Conservation (phyloP, 2,329 filamentous ascomycete species). For the Tolypocladium ophioglossoides region DNA sequence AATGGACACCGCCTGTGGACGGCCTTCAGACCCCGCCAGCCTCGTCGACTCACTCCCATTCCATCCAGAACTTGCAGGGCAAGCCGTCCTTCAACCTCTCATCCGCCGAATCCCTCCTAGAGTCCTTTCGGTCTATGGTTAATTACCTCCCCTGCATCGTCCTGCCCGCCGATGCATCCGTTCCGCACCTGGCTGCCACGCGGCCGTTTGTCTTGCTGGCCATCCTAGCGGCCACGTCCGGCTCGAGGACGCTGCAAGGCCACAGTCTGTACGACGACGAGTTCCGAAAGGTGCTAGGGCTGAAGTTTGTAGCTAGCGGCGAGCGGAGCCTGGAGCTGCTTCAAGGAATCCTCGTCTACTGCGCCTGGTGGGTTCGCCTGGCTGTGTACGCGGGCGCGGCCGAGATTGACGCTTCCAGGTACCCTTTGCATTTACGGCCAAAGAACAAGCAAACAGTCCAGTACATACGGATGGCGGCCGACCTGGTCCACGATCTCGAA, state of each 20-base stretch:
- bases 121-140: slow-evolving; percentile 32
- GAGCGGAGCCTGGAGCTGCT: slow-evolving; percentile 47
- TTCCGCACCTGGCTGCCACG: slow-evolving; percentile 30
- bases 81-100: slow-evolving; percentile 45
- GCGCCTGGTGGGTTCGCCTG: slow-evolving; percentile 35
- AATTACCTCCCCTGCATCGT: slow-evolving; percentile 32
- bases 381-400: not conserved
- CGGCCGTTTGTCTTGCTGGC: slow-evolving; percentile 44
- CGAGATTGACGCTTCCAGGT: slow-evolving; percentile 24
- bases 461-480: slow-evolving; percentile 40
- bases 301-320: slow-evolving; percentile 45
- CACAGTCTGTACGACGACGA: slow-evolving; percentile 46
- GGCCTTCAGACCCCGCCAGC: slow-evolving; percentile 16
- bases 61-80: slow-evolving; percentile 29
- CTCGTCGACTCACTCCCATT: slow-evolving; percentile 16
- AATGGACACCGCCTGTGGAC: slow-evolving; percentile 10
- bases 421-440: slow-evolving; percentile 42
- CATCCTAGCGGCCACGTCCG: slow-evolving; percentile 39
- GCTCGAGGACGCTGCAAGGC: slow-evolving; percentile 35
- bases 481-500: slow-evolving; percentile 39
- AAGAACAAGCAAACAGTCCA: slow-evolving; percentile 38
- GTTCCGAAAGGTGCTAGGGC: slow-evolving; percentile 43
- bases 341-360: slow-evolving; percentile 46
- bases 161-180: slow-evolving; percentile 28
- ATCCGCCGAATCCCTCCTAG: slow-evolving; percentile 36